phyloP scores from a whole-genome alignment of 225 moss, liverwort and hornwort genomes.

The Ulota crispa region DNA sequence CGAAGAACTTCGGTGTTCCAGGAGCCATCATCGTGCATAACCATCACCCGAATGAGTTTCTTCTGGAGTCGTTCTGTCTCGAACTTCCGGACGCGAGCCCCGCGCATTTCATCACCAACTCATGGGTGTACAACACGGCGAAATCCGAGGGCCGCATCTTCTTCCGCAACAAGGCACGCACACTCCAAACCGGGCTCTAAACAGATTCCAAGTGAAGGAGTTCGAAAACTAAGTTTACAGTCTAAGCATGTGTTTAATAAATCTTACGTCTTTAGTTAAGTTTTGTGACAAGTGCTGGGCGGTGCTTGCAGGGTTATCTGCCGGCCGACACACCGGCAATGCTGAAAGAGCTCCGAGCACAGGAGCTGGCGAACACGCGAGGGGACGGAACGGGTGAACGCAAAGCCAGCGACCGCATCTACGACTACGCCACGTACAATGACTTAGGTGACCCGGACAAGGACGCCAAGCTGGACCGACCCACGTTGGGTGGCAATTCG shows the following conservation, averaged over 20 bases:
- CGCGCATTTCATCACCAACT: constrained; percentile 46
- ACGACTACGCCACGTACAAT: constrained; percentile 70
- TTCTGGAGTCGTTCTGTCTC: constrained; percentile 45
- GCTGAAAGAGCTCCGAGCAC: constrained; percentile 45
- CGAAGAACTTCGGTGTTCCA: constrained; percentile 59
- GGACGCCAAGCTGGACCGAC: constrained; percentile 22
- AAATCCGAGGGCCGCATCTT: constrained; percentile 49
- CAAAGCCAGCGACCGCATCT: constrained; percentile 53
- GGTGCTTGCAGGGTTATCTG: constrained; percentile 52
- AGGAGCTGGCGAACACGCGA: constrained; percentile 54
- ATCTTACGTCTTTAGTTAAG: not conserved
- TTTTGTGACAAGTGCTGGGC: not conserved
- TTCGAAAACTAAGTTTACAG: not conserved
- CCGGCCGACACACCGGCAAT: constrained; percentile 59
- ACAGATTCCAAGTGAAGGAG: not conserved
- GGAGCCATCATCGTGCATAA: constrained; percentile 72
- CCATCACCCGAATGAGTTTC: constrained; percentile 73
- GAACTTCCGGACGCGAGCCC: constrained; percentile 26
- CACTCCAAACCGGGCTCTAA: not conserved
- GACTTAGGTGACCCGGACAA: constrained; percentile 64
- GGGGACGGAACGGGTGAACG: constrained; percentile 66
- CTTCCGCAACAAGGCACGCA: constrained; percentile 65
- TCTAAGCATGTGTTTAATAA: not conserved
- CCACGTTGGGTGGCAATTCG: constrained; percentile 47
- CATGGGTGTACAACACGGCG: constrained; percentile 58